These are phyloP conservation scores for Sporothrix brunneoviolacea DNA, from an alignment of 2,329 filamentous ascomycete genomes.

Conservation along the genomic window DNA sequence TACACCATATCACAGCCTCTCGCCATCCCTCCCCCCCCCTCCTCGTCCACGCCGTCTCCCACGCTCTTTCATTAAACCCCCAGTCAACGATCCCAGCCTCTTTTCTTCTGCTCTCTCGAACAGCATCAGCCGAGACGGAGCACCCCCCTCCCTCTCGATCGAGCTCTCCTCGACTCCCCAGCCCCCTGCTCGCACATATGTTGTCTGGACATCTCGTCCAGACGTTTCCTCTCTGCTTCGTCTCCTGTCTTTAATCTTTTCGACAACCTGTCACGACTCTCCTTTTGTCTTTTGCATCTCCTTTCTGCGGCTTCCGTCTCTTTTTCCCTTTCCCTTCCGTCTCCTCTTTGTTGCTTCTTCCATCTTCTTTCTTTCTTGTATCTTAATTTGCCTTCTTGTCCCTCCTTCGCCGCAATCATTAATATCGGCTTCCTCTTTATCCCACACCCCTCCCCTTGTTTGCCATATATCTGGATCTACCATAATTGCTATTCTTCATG, in stretches of 20 bases:
- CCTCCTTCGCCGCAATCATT: background rate
- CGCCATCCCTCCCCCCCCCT: background rate
- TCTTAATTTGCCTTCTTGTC: background rate
- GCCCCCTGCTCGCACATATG: background rate
- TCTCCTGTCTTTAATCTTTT: background rate
- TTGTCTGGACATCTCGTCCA: background rate
- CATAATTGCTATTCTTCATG: constrained; percentile 14
- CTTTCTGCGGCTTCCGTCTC: background rate
- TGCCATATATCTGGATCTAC: background rate
- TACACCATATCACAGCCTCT: constrained; percentile 2
- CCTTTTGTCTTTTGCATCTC: background rate
- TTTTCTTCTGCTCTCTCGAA: constrained; percentile 8
- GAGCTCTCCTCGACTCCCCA: background rate
- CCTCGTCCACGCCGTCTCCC: background rate
- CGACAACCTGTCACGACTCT: constrained; percentile 1
- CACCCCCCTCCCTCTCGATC: background rate
- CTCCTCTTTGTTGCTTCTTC: background rate
- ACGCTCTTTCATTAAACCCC: constrained; percentile 10
- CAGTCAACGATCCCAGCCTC: constrained; percentile 2
- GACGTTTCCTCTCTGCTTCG: background rate
- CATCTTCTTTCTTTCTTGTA: background rate
- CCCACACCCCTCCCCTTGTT: constrained; percentile 10
- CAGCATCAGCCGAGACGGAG: constrained; percentile 6
- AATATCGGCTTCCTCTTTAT: constrained; percentile 3
- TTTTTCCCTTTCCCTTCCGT: background rate